phyloP scores from a whole-genome alignment of 2,329 filamentous ascomycete species.

The Colletotrichum simmondsii region DNA sequence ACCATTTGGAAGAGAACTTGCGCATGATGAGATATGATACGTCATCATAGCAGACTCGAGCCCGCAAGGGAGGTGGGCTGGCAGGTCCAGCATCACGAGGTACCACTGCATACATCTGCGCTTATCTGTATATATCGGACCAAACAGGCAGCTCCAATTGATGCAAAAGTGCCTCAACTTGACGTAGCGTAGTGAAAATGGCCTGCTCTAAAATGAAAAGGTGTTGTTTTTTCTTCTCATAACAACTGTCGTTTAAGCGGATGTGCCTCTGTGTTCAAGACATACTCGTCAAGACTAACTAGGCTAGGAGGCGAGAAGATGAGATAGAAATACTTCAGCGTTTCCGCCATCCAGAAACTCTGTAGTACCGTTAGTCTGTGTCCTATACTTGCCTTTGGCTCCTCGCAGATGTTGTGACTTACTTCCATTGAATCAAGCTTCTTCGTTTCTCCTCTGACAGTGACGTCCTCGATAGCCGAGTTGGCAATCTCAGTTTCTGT shows the following conservation, averaged over 20 bases:
- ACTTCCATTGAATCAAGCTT: constrained; percentile 54
- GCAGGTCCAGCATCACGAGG: constrained; percentile 5
- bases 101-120: background rate
- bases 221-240: background rate
- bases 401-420: constrained; percentile 34
- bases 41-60: background rate
- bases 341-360: constrained; percentile 80
- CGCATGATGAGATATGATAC: constrained; percentile 5
- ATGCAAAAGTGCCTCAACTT: background rate
- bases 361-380: constrained; percentile 46
- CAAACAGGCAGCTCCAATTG: constrained; percentile 6
- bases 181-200: background rate
- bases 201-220: background rate
- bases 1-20: constrained; percentile 2
- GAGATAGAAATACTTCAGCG: constrained; percentile 80
- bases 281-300: constrained; percentile 75
- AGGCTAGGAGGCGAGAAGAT: constrained; percentile 73
- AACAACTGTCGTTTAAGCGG: constrained; percentile 43
- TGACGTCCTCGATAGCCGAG: constrained; percentile 61
- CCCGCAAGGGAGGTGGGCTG: constrained; percentile 3
- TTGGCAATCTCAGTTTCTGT: constrained; percentile 60
- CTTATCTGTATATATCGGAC: background rate
- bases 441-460: constrained; percentile 51
- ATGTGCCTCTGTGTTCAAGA: constrained; percentile 68
- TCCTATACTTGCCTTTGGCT: background rate